Evolutionary conservation across 306 rosid genomes (phyloP).

Genomic region (Dryas octopetala): DNA sequence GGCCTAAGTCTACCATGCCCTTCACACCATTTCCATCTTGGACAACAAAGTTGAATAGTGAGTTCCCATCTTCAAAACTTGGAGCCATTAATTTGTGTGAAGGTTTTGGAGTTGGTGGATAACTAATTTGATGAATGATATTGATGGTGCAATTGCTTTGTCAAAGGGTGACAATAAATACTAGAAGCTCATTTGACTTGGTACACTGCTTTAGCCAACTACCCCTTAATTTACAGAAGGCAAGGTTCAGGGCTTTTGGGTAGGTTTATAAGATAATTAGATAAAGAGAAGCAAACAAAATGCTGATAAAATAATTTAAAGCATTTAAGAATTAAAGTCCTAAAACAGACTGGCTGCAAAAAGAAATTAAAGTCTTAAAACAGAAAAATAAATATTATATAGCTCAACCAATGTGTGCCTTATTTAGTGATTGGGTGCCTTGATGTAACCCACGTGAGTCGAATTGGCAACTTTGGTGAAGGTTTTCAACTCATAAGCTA

Average conservation of each 20-base stretch:
- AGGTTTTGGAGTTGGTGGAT: neutral
- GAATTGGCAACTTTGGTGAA: conserved; percentile 44
- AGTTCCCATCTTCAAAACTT: conserved; percentile 27
- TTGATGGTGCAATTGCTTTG: neutral
- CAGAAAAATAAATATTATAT: no score
- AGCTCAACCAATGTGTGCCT: no score
- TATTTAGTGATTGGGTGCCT: conserved; percentile 43
- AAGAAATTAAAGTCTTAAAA: no score
- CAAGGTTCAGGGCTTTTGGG: no score
- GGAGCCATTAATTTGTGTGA: conserved; percentile 32
- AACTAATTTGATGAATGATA: neutral
- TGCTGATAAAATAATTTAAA: no score
- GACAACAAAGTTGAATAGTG: conserved; percentile 54
- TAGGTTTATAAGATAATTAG: no score
- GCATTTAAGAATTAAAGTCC: no score
- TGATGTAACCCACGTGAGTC: conserved; percentile 58
- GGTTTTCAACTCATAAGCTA: conserved; percentile 67
- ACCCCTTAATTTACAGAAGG: no score
- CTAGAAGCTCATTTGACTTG: neutral
- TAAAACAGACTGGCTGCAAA: no score
- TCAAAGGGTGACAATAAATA: neutral
- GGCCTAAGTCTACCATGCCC: conserved; percentile 54
- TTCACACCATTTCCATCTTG: conserved; percentile 63
- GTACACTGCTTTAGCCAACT: no score
- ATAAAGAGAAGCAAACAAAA: no score